These are phyloP conservation scores for Hydnomerulius pinastri DNA, from an alignment of 768 basidiomycete species.

Conservation along the genomic window DNA sequence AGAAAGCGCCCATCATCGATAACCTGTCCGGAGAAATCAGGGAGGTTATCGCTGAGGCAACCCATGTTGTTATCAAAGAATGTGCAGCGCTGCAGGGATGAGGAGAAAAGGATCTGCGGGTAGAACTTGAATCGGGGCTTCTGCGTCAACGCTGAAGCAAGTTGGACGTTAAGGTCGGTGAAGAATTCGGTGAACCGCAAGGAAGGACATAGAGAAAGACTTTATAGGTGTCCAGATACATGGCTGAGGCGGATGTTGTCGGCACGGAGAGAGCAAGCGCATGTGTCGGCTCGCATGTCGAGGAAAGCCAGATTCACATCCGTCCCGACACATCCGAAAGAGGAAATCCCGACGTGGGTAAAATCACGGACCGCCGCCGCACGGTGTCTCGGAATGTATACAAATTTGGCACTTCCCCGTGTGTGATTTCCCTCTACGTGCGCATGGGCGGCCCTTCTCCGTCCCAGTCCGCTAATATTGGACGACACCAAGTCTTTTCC, in stretches of 20 bases:
- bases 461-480: no score
- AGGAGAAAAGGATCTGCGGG: no score
- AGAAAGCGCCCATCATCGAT: slow-evolving; percentile 63
- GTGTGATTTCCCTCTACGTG: no score
- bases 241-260: no score
- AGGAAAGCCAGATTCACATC: not conserved
- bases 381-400: not conserved
- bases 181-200: no score
- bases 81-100: no score
- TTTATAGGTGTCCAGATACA: not conserved
- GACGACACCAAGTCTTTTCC: no score
- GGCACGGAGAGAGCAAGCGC: not conserved
- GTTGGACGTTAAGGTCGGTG: not conserved
- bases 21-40: slow-evolving; percentile 49
- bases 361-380: not conserved
- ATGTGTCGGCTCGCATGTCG: not conserved
- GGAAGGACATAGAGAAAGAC: not conserved
- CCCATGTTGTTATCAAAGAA: no score
- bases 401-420: not conserved
- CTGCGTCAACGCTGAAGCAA: not conserved
- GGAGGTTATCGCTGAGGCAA: no score
- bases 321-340: not conserved
- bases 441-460: no score
- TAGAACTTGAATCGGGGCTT: no score
- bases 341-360: not conserved